These are phyloP conservation scores for Erodium texanum DNA, from an alignment of 441 rosid species.

Conservation along the genomic window DNA sequence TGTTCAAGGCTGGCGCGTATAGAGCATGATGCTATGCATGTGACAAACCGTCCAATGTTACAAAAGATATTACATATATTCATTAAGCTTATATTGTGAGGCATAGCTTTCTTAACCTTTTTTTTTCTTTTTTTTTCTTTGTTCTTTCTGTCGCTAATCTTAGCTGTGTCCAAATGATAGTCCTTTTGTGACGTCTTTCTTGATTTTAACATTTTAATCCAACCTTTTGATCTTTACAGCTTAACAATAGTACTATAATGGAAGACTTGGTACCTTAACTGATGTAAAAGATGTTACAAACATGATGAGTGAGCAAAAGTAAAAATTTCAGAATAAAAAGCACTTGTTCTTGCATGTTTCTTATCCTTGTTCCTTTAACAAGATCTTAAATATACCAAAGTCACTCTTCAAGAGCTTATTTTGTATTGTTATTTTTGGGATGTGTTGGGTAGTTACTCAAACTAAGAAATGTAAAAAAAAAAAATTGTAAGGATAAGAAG, in stretches of 20 bases:
- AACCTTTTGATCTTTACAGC: constrained; percentile 25
- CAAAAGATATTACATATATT: background rate
- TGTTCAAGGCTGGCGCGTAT: background rate
- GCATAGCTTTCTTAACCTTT: constrained; percentile 1
- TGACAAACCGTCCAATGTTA: constrained; percentile 5
- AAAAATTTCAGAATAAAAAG: background rate
- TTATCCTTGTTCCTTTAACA: too few relatives aligned
- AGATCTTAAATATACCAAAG: too few relatives aligned
- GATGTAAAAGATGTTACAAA: constrained; percentile 3
- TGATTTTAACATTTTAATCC: background rate
- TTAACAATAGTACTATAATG: constrained; percentile 10
- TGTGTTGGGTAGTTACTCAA: too few relatives aligned
- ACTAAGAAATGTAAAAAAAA: too few relatives aligned
- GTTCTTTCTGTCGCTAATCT: constrained; percentile 8
- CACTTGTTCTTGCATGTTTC: too few relatives aligned
- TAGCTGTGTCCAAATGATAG: constrained; percentile 15
- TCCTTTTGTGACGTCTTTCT: constrained; percentile 8
- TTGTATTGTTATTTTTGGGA: background rate
- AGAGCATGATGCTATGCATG: constrained; percentile 9
- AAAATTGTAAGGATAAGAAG: background rate
- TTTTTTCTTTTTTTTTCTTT: too few relatives aligned
- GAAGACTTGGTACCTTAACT: background rate
- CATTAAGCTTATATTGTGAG: background rate
- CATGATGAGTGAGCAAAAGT: background rate
- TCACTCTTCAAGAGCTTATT: background rate